Base-by-base conservation (phyloP, 768 basidiomycete species). In the Galerina sulciceps region DNA sequence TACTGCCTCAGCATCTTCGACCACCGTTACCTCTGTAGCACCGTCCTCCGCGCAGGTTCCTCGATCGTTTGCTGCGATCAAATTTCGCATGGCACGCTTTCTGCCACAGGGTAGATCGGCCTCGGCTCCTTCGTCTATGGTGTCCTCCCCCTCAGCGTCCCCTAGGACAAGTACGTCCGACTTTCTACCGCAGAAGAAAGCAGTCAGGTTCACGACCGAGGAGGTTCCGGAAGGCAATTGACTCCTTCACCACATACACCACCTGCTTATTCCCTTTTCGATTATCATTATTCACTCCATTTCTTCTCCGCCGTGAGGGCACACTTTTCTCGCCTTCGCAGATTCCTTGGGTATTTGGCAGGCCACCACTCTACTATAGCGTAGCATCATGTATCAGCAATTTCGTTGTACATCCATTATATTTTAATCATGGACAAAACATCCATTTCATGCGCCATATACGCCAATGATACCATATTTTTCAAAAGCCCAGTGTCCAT, bases 121-220 rank as follows among this genome's bases (percentile, higher is more conserved):
- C 13, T 81, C 78, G n/a, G 70, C 74, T 6, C 72, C 77, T 1
- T 66, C 75, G 4, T 77, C 78, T 35, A 54, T 67, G 40, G 40
- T 69, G 31, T 67, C 73, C 6, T 77, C 77, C 18, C 58, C 73
- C 15, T 51, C 69, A 0, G 67, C 76, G 8, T 79, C 79, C 1
- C 76, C 81, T 61, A 73, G 78, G 4, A 67, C 72, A 15, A 83
- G 75, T 57, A 58, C 69, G 10, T 61, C 68, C 13, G 74, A 76
- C 34, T 58, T 70, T 54, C 66, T 62, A 14, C 58, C 78, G 0
- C 82, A 79, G 15, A 83, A 81, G 61, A 88, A 88, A 67, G 83
- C 81, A 2, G 86, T 88, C 37, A 80, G 86, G 47, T 88, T 88
- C 69, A 82, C 83, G n/a, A 74, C 78, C 22, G 76, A 79, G 60